Conservation (phyloP, 2,329 filamentous ascomycete species). For the Pseudogymnoascus sp. region DNA sequence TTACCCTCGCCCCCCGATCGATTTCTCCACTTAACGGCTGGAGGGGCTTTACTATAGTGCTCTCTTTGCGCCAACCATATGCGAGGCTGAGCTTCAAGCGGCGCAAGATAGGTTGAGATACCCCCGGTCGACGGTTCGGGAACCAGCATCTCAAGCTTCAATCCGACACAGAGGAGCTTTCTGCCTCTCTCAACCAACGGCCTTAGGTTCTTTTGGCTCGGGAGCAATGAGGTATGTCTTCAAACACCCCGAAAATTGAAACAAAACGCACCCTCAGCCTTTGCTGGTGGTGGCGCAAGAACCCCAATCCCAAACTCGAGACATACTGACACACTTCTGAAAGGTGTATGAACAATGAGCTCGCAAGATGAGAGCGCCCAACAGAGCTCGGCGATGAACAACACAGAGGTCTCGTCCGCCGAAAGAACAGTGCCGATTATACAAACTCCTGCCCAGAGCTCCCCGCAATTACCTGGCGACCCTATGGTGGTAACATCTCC, state of each 20-base stretch:
- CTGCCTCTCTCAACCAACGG: slow-evolving; percentile 10
- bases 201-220: slow-evolving; percentile 12
- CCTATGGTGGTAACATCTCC: slow-evolving; percentile 53
- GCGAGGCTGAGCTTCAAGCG: slow-evolving; percentile 22
- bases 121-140: slow-evolving; percentile 20
- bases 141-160: slow-evolving; percentile 20
- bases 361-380: slow-evolving; percentile 23
- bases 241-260: slow-evolving; percentile 6
- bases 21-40: slow-evolving; percentile 1
- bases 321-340: slow-evolving; percentile 15
- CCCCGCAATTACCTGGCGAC: slow-evolving; percentile 47
- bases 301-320: slow-evolving; percentile 10
- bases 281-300: slow-evolving; percentile 1
- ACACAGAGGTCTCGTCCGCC: slow-evolving; percentile 19
- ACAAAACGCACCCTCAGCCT: neutral
- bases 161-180: slow-evolving; percentile 21
- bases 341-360: slow-evolving; percentile 27
- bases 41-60: slow-evolving; percentile 2
- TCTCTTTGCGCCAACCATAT: slow-evolving; percentile 12
- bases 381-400: slow-evolving; percentile 22
- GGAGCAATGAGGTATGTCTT: slow-evolving; percentile 25
- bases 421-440: slow-evolving; percentile 46
- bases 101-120: slow-evolving; percentile 14
- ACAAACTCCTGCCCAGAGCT: slow-evolving; percentile 47
- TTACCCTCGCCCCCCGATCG: slow-evolving; percentile 5